Evolutionary conservation across 345 rosid species (phyloP).

Genomic region (Aegle marmelos): DNA sequence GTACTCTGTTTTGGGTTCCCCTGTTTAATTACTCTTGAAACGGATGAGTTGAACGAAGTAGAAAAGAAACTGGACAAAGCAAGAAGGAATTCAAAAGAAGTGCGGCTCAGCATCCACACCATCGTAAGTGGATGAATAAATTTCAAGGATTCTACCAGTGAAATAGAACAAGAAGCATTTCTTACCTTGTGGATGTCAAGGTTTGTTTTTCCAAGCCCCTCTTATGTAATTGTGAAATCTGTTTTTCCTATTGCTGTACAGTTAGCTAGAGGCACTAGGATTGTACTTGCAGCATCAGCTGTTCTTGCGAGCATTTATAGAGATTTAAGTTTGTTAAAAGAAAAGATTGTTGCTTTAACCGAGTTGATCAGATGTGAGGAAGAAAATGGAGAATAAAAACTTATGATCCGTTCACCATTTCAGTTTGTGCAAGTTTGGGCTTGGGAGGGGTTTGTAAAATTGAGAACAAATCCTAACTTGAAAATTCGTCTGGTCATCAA

Average conservation of each 20-base stretch:
- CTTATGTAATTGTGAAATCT: not conserved
- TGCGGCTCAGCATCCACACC: not conserved
- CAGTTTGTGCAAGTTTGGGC: conserved; percentile 34
- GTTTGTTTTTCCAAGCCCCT: conserved; percentile 20
- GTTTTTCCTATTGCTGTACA: conserved; percentile 26
- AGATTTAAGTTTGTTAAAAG: conserved; percentile 30
- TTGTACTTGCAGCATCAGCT: conserved; percentile 46
- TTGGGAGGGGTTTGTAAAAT: conserved; percentile 38
- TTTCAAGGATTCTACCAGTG: conserved; percentile 23
- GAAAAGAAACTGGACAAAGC: conserved; percentile 10
- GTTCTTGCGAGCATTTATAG: conserved; percentile 38
- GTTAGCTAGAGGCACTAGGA: conserved; percentile 37
- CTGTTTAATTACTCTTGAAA: conserved; percentile 27
- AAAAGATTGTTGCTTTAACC: conserved; percentile 5
- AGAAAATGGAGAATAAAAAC: not conserved
- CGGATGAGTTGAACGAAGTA: conserved; percentile 17
- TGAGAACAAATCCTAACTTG: conserved; percentile 27
- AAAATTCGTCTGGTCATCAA: not conserved
- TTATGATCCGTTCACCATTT: conserved; percentile 29
- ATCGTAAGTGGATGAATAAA: conserved; percentile 8
- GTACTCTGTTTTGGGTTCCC: conserved; percentile 40
- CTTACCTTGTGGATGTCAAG: conserved; percentile 36
- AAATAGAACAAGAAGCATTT: conserved; percentile 45
- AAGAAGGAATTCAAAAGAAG: not conserved
- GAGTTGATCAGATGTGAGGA: not conserved